Conservation (phyloP, 805 yeast species). For the Schizosaccharomyces cryophilus region DNA sequence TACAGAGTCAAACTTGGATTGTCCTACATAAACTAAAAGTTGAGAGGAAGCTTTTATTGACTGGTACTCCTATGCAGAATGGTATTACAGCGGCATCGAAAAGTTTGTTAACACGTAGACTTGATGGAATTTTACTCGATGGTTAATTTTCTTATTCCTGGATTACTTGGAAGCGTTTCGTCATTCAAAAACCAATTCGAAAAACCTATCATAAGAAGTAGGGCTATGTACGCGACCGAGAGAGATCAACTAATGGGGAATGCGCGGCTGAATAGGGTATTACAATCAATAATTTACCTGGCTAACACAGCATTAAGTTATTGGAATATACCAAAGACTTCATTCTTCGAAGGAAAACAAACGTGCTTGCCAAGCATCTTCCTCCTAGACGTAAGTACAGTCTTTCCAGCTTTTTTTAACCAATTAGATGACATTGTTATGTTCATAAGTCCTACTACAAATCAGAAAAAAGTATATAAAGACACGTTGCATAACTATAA, state of each 20-base stretch:
- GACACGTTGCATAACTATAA: not conserved
- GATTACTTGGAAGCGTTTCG: slow-evolving; percentile 39
- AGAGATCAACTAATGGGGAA: slow-evolving; percentile 31
- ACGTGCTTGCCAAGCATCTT: not conserved
- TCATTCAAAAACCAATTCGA: slow-evolving; percentile 25
- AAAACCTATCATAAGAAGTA: slow-evolving; percentile 43
- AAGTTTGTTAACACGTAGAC: slow-evolving; percentile 27
- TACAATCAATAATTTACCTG: not conserved
- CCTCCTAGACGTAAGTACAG: not conserved
- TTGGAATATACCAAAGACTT: not conserved
- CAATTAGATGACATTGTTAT: not conserved
- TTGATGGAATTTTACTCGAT: slow-evolving; percentile 59
- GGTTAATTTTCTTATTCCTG: slow-evolving; percentile 66
- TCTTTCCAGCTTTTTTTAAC: not conserved
- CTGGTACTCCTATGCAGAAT: not conserved
- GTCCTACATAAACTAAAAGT: not conserved
- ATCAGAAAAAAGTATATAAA: not conserved
- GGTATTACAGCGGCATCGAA: not conserved
- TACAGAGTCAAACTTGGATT: not conserved
- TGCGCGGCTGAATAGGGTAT: slow-evolving; percentile 27
- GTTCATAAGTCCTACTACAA: not conserved
- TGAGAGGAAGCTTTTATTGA: not conserved
- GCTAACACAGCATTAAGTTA: not conserved
- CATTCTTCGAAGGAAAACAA: not conserved
- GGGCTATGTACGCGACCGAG: slow-evolving; percentile 37